phyloP scores from a whole-genome alignment of 805 yeast species.

The Ogataea allantospora region DNA sequence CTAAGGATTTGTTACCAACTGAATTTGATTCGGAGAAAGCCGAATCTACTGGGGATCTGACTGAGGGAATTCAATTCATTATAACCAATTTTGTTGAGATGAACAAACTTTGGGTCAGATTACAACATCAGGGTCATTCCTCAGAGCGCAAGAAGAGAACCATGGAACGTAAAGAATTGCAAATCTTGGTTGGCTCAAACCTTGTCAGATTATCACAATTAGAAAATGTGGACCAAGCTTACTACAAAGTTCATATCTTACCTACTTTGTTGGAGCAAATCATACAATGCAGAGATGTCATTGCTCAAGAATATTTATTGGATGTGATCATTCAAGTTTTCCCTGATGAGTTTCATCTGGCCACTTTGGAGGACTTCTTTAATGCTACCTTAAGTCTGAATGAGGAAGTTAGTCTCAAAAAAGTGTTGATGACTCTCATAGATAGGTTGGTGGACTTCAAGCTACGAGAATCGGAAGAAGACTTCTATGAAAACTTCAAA shows the following conservation, averaged over 20 bases:
- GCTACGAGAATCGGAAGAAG: conserved; percentile 35
- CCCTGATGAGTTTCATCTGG: conserved; percentile 87
- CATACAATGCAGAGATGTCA: conserved; percentile 83
- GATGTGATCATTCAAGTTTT: conserved; percentile 93
- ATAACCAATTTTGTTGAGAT: conserved; percentile 89
- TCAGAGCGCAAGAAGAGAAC: conserved; percentile 72
- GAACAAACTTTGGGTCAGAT: conserved; percentile 96
- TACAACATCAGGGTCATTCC: conserved; percentile 93
- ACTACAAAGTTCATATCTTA: conserved; percentile 52
- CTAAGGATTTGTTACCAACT: conserved; percentile 61
- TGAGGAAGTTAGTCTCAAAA: conserved; percentile 67
- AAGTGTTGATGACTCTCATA: conserved; percentile 66
- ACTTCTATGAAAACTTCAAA: conserved; percentile 20
- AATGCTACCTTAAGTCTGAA: conserved; percentile 63
- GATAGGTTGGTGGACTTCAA: conserved; percentile 63
- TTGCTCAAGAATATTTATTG: conserved; percentile 88
- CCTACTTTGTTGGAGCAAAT: conserved; percentile 87
- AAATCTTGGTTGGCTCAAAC: conserved; percentile 89
- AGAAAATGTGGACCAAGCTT: conserved; percentile 62
- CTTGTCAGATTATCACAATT: conserved; percentile 85
- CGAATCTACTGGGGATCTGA: conserved; percentile 38
- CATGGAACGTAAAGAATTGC: conserved; percentile 82
- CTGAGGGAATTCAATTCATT: conserved; percentile 74
- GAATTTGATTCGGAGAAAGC: conserved; percentile 21
- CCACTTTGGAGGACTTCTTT: conserved; percentile 66